Conservation (phyloP, 371 early-diverging fungal genomes). For the Dichotomocladium elegans region DNA sequence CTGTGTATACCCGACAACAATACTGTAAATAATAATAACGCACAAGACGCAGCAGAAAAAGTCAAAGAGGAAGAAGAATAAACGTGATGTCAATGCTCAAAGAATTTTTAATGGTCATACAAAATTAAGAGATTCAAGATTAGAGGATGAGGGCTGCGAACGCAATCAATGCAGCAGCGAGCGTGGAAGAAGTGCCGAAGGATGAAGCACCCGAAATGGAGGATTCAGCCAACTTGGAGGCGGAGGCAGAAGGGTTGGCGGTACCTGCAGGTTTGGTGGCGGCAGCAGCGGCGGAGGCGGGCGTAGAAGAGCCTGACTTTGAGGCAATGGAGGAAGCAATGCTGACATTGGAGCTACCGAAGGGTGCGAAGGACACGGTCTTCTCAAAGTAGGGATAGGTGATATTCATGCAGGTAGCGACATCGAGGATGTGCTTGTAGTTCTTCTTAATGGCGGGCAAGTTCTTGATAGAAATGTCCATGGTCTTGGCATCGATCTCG, state of each 20-base stretch:
- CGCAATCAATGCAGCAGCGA: background rate
- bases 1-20: too few species aligned
- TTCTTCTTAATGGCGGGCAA: constrained; percentile 38
- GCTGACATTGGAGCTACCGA: constrained; percentile 9
- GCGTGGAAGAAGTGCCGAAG: background rate
- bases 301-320: background rate
- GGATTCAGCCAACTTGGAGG: background rate
- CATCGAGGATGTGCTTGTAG: constrained; percentile 44
- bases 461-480: constrained; percentile 40
- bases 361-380: constrained; percentile 23
- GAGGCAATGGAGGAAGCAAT: background rate
- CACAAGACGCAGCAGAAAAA: background rate
- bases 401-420: constrained; percentile 51
- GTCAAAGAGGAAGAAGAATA: too few species aligned
- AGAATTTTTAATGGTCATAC: too few species aligned
- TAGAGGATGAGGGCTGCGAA: too few species aligned
- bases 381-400: constrained; percentile 48
- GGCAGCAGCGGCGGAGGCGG: background rate
- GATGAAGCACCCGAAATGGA: background rate
- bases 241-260: background rate
- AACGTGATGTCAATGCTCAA: too few species aligned
- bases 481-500: constrained; percentile 51
- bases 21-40: too few species aligned
- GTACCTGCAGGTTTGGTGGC: background rate
- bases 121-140: too few species aligned